These are phyloP conservation scores for Diplodia intermedia DNA, from an alignment of 2,329 filamentous ascomycete genomes.

Conservation along the genomic window DNA sequence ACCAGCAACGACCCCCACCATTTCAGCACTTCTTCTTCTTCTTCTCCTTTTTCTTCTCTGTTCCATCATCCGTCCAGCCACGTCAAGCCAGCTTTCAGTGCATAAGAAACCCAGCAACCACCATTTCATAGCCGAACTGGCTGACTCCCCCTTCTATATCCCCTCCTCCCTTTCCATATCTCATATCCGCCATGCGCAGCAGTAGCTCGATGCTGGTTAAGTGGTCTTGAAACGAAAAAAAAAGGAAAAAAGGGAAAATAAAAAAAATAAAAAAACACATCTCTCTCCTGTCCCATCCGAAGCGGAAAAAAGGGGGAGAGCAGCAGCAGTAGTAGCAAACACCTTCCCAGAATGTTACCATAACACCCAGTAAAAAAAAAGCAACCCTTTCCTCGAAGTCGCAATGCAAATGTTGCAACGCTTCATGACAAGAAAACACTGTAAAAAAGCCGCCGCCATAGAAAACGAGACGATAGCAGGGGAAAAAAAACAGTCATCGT, in stretches of 20 bases:
- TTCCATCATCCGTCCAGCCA: neutral
- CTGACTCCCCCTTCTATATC: neutral
- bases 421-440: constrained; percentile 5
- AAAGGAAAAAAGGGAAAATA: neutral
- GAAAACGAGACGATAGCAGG: neutral
- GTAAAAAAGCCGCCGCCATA: neutral
- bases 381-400: neutral
- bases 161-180: neutral
- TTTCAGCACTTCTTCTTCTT: neutral
- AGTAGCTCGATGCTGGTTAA: neutral
- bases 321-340: neutral
- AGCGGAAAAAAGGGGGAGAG: neutral
- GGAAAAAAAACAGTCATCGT: neutral
- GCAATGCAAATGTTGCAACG: constrained; percentile 1
- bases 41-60: neutral
- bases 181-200: neutral
- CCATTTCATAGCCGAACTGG: neutral
- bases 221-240: neutral
- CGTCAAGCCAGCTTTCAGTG: neutral
- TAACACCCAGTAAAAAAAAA: neutral
- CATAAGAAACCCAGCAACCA: neutral
- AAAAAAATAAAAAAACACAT: neutral
- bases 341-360: constrained; percentile 8
- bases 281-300: neutral
- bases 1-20: neutral